Evolutionary conservation across 306 rosid species (phyloP), one percentile per base, ranked within the genome.

Genomic region (Vigna reflexopilosa): DNA sequence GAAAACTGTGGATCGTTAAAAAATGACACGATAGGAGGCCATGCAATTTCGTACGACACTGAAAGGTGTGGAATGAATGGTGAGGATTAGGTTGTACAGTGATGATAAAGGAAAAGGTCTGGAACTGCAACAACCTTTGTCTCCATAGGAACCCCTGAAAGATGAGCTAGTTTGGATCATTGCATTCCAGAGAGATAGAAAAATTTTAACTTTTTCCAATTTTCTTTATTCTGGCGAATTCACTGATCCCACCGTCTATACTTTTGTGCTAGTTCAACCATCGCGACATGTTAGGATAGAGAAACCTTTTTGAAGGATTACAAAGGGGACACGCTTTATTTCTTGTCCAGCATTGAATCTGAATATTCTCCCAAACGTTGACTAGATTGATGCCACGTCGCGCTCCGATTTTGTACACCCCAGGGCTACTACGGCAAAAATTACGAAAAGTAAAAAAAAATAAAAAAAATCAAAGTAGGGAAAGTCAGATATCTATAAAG

Each of bases 291-390:
- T 38, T 42, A 7, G 58, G 50, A 55, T 22, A 45, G 51, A 47
- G 56, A 72, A 30, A 73, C 50, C 78, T 79, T 72, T 70, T 57
- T 0, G 57, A 69, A 83, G 80, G 84, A 82, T 74, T 70, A 62
- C 80, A 86, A 86, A 86, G 86, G 78, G 86, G 85, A 67, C 83
- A 59, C 12, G 55, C 86, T 86, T 86, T 85, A 71, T 56, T 76
- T 78, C 54, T 70, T 78, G 69, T 74, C 79, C 42, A 64, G 67
- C 67, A 81, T 72, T 76, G 82, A 76, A 76, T 65, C 81, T 86
- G 89, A 83, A 83, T 86, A 83, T 86, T 83, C 85, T 59, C 20
- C 65, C 4, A 47, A 65, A 57, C 32, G 16, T 67, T 67, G 63
- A 67, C 75, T 72, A 76, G 32, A 80, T 79, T 51, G 56, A 5